Evolutionary conservation across 441 rosid genomes (phyloP).

Genomic region (Erodium moschatum): DNA sequence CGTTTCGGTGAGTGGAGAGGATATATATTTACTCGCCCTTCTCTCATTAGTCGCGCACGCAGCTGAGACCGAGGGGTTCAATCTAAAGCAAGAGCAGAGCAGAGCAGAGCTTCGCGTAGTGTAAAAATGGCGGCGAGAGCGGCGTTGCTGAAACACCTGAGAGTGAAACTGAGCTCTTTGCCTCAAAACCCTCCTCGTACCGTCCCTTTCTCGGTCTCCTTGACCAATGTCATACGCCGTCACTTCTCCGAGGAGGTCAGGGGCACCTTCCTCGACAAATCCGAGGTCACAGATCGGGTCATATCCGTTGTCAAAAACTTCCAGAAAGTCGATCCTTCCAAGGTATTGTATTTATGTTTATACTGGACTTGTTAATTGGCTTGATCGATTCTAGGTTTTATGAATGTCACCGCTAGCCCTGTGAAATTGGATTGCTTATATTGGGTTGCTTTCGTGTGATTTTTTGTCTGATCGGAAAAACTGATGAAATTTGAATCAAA

Average conservation of each 20-base stretch:
- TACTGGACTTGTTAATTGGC: too few species aligned
- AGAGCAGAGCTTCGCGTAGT: neutral
- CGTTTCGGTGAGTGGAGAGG: too few species aligned
- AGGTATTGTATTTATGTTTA: constrained; percentile 32
- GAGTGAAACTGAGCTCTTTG: constrained; percentile 40
- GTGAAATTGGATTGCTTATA: too few species aligned
- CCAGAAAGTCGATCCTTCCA: constrained; percentile 76
- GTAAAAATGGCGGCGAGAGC: constrained; percentile 57
- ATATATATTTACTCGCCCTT: too few species aligned
- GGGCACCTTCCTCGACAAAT: constrained; percentile 85
- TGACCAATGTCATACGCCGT: constrained; percentile 35
- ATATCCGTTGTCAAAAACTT: constrained; percentile 71
- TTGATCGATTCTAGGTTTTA: too few species aligned
- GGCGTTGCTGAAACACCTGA: constrained; percentile 53
- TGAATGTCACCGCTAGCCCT: too few species aligned
- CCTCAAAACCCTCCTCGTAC: constrained; percentile 25
- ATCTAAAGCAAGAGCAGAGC: neutral
- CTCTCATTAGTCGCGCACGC: neutral
- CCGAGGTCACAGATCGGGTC: constrained; percentile 91
- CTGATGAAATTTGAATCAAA: too few species aligned
- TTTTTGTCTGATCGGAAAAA: too few species aligned
- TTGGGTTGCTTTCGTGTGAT: too few species aligned
- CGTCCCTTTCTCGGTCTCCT: constrained; percentile 16
- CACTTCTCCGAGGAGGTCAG: constrained; percentile 68
- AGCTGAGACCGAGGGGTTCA: neutral